phyloP scores from a whole-genome alignment of 208 protist genomes.

The Leishmania braziliensis region DNA sequence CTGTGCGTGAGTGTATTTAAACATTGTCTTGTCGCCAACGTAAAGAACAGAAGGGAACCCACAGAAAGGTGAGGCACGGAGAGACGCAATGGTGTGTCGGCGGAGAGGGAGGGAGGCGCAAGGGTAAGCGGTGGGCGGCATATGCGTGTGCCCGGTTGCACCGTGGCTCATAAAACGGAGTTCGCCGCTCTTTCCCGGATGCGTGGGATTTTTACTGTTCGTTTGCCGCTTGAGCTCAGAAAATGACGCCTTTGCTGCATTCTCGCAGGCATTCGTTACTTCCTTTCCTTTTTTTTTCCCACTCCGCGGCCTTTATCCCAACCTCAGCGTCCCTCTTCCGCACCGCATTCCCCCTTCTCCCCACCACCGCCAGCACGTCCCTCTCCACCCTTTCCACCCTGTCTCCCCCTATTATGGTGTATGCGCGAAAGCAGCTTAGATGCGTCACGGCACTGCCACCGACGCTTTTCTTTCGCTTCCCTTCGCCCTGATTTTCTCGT shows the following conservation, averaged over 20 bases:
- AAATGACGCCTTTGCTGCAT: not conserved
- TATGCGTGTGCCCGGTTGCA: not conserved
- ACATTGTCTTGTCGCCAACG: not conserved
- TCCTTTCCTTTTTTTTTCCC: slow-evolving; percentile 10
- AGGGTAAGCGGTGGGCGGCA: not conserved
- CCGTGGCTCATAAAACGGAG: not conserved
- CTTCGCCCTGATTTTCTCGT: slow-evolving; percentile 15
- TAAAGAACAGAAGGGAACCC: not conserved
- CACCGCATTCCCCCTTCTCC: not conserved
- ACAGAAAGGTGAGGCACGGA: not conserved
- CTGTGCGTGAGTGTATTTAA: not conserved
- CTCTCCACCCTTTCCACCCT: not conserved
- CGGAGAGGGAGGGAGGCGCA: not conserved
- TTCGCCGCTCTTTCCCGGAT: not conserved
- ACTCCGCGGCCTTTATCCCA: not conserved
- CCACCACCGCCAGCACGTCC: not conserved
- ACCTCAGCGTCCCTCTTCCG: not conserved
- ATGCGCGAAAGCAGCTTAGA: not conserved
- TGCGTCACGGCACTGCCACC: not conserved
- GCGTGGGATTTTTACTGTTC: not conserved
- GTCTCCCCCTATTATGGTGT: not conserved
- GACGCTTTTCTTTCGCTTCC: not conserved
- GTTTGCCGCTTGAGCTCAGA: not conserved
- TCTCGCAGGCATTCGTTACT: not conserved
- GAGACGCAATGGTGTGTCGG: not conserved